Base-by-base conservation (phyloP, 164 flowering plant genomes). In the Cinnamomum chago region DNA sequence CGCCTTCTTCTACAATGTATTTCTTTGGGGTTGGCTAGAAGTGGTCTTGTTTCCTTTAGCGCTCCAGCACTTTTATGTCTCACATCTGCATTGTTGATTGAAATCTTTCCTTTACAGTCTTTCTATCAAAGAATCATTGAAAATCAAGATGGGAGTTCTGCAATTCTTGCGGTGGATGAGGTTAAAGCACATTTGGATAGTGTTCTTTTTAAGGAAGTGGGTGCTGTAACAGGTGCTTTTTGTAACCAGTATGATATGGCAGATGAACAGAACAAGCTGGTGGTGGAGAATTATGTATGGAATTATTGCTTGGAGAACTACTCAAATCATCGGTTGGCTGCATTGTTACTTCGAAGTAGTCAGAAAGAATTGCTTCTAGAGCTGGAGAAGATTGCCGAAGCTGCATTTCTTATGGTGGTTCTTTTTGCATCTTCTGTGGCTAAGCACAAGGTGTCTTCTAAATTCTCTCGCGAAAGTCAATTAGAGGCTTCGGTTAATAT, bases 331-430 rank as follows among this genome's bases (percentile, higher is more conserved):
- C 80, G 94, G 23, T 82, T 70, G 50, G 84, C 82, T 18, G 83
- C 84, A 76, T 77, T 91, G 74, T 2, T 86, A 66, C 90, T 90
- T 76, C 77, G 76, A 60, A 87, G 82, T 58, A 77, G 40, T 62
- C 77, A 76, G 64, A 86, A 83, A 65, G 84, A 82, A 50, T 70
- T 92, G 67, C 88, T 94, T 30, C 76, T 55, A 55, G 85, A 86
- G 76, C 64, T 96, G 68, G 99, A 94, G 83, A 96, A 90, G 79
- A 88, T 96, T 75, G 91, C 97, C 2, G 97, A 92, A 82, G 85
- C 97, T 73, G 88, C 93, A 75, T 96, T 94, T 75, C 94, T 96
- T 70, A 94, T 91, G 99, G 85, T 90, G 71, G 95, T 96, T 10
- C 80, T 96, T 67, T 96, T 94, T 83, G 88, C 97, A 2, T 82